Percentiles rank a stretch among this genome's conserved stretches.
These are phyloP conservation scores for Heterobasidion parviporum DNA, from an alignment of 1,284 basidiomycete genomes.

Conservation along the genomic window DNA sequence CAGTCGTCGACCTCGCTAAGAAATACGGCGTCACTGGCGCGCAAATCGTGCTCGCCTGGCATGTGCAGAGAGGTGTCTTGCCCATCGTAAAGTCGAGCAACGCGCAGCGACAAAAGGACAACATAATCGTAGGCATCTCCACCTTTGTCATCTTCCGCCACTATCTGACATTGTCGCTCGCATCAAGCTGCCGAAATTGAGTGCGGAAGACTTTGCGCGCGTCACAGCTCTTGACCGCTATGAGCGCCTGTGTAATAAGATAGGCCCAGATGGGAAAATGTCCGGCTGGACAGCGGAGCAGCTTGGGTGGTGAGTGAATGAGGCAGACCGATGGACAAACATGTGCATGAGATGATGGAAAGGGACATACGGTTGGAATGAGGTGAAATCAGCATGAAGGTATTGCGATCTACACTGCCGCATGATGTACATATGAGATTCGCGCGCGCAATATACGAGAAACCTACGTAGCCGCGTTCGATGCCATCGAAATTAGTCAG, in stretches of 20 bases:
- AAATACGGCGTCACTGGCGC: constrained; percentile 34
- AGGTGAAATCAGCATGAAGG: no score
- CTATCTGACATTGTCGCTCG: background rate
- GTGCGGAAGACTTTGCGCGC: background rate
- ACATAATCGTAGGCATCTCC: constrained; percentile 25
- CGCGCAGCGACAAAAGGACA: constrained; percentile 32
- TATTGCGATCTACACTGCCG: no score
- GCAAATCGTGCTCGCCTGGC: constrained; percentile 38
- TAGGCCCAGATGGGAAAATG: background rate
- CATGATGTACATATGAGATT: no score
- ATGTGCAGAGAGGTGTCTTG: constrained; percentile 29
- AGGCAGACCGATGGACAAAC: no score
- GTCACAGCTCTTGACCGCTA: background rate
- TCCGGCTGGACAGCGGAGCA: constrained; percentile 1
- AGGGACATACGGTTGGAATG: no score
- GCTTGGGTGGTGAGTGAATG: background rate
- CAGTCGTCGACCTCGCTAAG: constrained; percentile 30
- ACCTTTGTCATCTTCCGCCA: background rate
- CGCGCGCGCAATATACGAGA: no score
- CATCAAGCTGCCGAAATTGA: background rate
- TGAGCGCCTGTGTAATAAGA: background rate
- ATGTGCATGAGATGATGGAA: no score
- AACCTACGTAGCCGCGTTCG: no score
- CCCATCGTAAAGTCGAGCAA: constrained; percentile 35
- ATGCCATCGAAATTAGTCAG: no score